Conservation (phyloP, 2,329 filamentous ascomycete genomes). For the Trichoderma endophyticum region DNA sequence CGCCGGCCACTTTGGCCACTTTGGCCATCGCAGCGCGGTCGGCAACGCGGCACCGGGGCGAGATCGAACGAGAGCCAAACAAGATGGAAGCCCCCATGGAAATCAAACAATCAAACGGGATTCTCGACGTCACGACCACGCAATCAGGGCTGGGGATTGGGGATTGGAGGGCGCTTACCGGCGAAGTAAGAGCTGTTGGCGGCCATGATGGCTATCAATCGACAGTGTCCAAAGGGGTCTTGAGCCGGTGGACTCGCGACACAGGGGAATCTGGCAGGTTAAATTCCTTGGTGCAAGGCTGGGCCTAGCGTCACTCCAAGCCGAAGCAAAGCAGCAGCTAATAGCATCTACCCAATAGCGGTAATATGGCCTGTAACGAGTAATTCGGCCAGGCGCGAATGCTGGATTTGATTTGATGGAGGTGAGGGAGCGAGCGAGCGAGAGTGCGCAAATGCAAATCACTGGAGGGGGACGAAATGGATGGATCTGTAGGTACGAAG, state of each 20-base stretch:
- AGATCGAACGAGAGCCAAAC: not conserved
- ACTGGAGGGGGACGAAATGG: not conserved
- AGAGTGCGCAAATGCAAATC: not conserved
- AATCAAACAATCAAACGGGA: not conserved
- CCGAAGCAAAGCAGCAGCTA: constrained; percentile 21
- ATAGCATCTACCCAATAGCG: not conserved
- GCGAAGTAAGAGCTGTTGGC: constrained; percentile 15
- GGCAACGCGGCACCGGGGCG: constrained; percentile 5
- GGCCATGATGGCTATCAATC: constrained; percentile 18
- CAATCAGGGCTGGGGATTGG: not conserved
- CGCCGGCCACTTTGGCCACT: not conserved
- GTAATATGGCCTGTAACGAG: not conserved
- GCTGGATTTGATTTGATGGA: no score
- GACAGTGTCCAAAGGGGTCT: constrained; percentile 13
- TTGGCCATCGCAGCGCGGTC: not conserved
- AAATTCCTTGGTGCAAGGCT: constrained; percentile 31
- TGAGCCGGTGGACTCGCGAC: constrained; percentile 13
- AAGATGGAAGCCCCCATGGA: not conserved
- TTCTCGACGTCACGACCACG: not conserved
- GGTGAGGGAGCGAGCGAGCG: not conserved
- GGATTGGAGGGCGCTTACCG: constrained; percentile 9
- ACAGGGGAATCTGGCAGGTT: constrained; percentile 24
- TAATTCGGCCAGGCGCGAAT: not conserved
- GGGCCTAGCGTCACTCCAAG: constrained; percentile 33
- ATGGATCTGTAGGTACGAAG: no score